Base-by-base conservation (phyloP, 1,284 basidiomycete species). In the Golubevia pallescens region DNA sequence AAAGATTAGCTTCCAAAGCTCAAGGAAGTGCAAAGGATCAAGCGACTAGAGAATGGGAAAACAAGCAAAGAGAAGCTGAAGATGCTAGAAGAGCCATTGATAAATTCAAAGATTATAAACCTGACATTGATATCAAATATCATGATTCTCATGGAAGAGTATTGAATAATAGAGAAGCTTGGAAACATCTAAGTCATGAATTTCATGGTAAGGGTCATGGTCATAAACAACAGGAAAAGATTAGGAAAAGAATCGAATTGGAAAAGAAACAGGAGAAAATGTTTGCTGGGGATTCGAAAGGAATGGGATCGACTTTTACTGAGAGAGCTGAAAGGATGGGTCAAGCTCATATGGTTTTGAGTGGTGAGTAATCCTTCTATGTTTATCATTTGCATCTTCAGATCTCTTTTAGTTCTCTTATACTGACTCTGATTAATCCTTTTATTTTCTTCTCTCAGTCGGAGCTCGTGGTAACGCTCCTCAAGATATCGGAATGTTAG, bases 71-170 rank as follows among this genome's bases (percentile, higher is more conserved):
- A 24, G 97, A 99, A 80, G 91, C 95, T 84, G 92, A 93, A 73
- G 95, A 97, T 74, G 93, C 95, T 6, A 90, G 93, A 53, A 90
- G 92, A 28, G 90, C 90, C 57, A 87, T 95, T 75, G 93, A 97
- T 51, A 86, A 90, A 58, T 99, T 93, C 89, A 93, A 92, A 86
- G 90, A 92, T 82, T 99, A 99, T 89, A 97, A 95, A 86, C 97
- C 97, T 1, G 95, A 97, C 86, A 90, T 99, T 77, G 93, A 96
- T 72, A 93, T 99, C 81, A 92, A 93, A 67, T 99, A 99, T 86
- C 92, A 96, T 74, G 97, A 99, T 86, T 95, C 97, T 86, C 93
- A 94, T 83, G 97, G 97, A n/a, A 89, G 95, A 20, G 86, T 89
- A 70, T 88, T 98, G 84, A 93, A 92, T 23, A 91, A 92, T 38